A percentile compares a stretch with the other conserved stretches of the same genome.
Conservation (phyloP, 768 basidiomycete genomes). For the Pisolithus tinctorius region DNA sequence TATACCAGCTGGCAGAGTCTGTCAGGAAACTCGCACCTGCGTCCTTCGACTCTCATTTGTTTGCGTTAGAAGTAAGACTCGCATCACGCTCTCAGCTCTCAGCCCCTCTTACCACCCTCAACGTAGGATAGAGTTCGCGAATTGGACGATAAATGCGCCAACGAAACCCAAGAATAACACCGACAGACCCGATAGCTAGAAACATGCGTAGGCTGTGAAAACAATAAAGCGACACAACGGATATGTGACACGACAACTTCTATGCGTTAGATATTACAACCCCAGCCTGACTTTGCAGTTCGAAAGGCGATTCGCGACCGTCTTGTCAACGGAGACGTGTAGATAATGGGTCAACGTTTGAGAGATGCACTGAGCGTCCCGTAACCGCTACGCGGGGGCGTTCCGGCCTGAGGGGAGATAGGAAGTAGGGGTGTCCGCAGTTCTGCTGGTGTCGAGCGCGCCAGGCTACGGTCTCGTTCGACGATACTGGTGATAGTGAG, state of each 20-base stretch:
- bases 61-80: slow-evolving; percentile 60
- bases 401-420: background rate
- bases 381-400: background rate
- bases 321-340: background rate
- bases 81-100: background rate
- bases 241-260: background rate
- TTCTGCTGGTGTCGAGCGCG: slow-evolving; percentile 16
- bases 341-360: background rate
- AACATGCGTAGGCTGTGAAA: background rate
- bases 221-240: background rate
- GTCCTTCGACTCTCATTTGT: slow-evolving; percentile 71
- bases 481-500: slow-evolving; percentile 37
- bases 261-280: too few species aligned
- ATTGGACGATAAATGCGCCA: too few species aligned
- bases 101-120: background rate
- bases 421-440: slow-evolving; percentile 34
- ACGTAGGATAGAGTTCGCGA: slow-evolving; percentile 1
- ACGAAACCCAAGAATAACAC: too few species aligned
- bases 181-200: too few species aligned
- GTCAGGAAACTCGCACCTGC: slow-evolving; percentile 69
- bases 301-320: background rate
- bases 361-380: background rate
- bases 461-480: slow-evolving; percentile 39
- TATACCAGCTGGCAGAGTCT: slow-evolving; percentile 69
- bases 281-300: background rate